These are phyloP conservation scores for Pseudocercospora pini-densiflorae DNA, from an alignment of 2,329 filamentous ascomycete species.

Conservation along the genomic window DNA sequence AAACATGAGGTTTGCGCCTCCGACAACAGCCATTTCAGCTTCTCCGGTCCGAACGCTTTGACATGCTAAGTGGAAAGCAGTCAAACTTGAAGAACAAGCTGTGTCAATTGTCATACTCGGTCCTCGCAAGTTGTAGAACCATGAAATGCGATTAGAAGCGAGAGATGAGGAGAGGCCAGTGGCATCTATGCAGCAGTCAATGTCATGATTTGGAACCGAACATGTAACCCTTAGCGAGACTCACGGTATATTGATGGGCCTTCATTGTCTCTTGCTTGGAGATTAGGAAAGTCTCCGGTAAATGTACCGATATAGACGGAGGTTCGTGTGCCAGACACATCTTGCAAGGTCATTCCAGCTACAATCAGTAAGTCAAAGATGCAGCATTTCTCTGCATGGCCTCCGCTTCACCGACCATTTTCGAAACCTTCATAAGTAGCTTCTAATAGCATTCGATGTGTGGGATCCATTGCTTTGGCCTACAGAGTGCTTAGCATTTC, in stretches of 20 bases:
- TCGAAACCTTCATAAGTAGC: slow-evolving; percentile 20
- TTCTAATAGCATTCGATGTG: slow-evolving; percentile 15
- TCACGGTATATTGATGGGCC: slow-evolving; percentile 12
- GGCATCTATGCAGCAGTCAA: neutral
- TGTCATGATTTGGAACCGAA: neutral
- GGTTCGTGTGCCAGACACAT: slow-evolving; percentile 18
- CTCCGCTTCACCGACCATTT: slow-evolving; percentile 10
- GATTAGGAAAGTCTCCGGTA: slow-evolving; percentile 23
- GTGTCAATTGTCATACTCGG: slow-evolving; percentile 26
- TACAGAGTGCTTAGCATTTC: neutral
- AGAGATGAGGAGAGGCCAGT: slow-evolving; percentile 15
- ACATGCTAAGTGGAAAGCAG: slow-evolving; percentile 23
- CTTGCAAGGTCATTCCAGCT: slow-evolving; percentile 18
- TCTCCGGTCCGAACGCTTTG: slow-evolving; percentile 19
- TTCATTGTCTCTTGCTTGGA: slow-evolving; percentile 11
- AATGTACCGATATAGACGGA: slow-evolving; percentile 25
- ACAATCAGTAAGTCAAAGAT: neutral
- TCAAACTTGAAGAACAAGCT: slow-evolving; percentile 20
- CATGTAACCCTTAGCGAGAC: neutral
- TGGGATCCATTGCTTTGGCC: slow-evolving; percentile 15
- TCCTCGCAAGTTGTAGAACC: slow-evolving; percentile 25
- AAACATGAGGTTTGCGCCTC: slow-evolving; percentile 16
- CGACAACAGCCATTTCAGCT: slow-evolving; percentile 14
- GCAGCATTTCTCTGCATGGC: neutral
- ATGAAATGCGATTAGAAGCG: slow-evolving; percentile 25